Conservation (phyloP, 2,329 filamentous ascomycete genomes). For the Orbilia oligospora region DNA sequence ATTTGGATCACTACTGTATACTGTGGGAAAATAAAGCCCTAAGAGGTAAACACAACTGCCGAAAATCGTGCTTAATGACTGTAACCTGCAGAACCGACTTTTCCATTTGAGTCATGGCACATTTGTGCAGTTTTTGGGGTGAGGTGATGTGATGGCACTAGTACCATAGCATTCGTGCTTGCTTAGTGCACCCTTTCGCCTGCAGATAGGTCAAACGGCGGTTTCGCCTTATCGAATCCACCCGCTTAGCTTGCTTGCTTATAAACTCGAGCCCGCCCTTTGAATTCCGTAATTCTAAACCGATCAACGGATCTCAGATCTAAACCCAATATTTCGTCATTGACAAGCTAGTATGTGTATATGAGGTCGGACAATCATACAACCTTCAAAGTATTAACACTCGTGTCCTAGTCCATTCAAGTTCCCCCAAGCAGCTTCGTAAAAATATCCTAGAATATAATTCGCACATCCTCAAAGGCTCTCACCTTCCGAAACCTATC, state of each 20-base stretch:
- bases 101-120: slow-evolving; percentile 25
- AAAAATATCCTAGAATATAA: slow-evolving; percentile 5
- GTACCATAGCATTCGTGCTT: not conserved
- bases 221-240: slow-evolving; percentile 24
- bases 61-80: slow-evolving; percentile 16
- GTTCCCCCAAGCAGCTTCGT: not conserved
- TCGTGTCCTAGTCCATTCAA: not conserved
- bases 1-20: no score
- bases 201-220: slow-evolving; percentile 7
- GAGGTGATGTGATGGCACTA: slow-evolving; percentile 41
- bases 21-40: not conserved
- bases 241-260: slow-evolving; percentile 12
- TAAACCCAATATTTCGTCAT: slow-evolving; percentile 18
- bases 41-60: not conserved
- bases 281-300: not conserved
- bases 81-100: slow-evolving; percentile 19
- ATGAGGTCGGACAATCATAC: not conserved
- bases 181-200: slow-evolving; percentile 3
- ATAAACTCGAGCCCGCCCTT: slow-evolving; percentile 21
- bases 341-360: not conserved
- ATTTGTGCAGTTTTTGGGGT: slow-evolving; percentile 4
- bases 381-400: not conserved
- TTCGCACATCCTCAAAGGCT: not conserved
- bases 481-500: no score
- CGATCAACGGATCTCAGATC: slow-evolving; percentile 11